Conservation (phyloP, 495 filamentous ascomycete genomes). For the Glarea lozoyensis region DNA sequence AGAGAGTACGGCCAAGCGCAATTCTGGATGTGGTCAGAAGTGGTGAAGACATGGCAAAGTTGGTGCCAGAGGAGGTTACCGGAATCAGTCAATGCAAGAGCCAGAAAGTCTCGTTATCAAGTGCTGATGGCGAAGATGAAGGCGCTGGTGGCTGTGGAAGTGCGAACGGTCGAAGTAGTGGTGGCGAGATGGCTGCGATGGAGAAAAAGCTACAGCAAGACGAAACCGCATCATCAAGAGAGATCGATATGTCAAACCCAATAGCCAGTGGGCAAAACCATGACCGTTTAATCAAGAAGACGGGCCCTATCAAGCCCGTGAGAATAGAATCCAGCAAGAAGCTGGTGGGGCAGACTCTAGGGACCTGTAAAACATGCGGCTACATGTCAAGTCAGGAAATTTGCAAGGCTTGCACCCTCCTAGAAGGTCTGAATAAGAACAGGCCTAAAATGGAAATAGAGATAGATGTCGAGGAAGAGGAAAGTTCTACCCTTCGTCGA, state of each 20-base stretch:
- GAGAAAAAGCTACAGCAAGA: conserved; percentile 66
- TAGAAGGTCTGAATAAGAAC: conserved; percentile 89
- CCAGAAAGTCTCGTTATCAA: conserved; percentile 24
- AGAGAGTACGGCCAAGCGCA: conserved; percentile 84
- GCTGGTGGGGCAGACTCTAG: conserved; percentile 60
- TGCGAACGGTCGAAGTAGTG: conserved; percentile 53
- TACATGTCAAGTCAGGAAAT: conserved; percentile 94
- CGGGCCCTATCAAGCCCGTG: conserved; percentile 17
- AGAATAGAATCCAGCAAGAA: conserved; percentile 17
- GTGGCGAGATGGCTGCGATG: conserved; percentile 90
- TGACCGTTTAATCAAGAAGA: conserved; percentile 15
- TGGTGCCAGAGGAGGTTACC: conserved; percentile 56
- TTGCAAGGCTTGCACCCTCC: conserved; percentile 86
- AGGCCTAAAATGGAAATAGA: conserved; percentile 68
- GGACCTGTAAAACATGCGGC: conserved; percentile 78
- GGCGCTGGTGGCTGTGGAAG: conserved; percentile 67
- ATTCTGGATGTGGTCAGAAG: conserved; percentile 92
- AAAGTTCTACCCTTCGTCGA: conserved; percentile 45
- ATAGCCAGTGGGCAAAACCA: conserved; percentile 10
- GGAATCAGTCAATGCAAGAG: conserved; percentile 23
- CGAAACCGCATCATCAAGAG: conserved; percentile 52
- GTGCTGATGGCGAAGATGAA: conserved; percentile 44
- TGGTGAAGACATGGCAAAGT: conserved; percentile 88
- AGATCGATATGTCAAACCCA: conserved; percentile 56
- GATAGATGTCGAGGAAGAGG: conserved; percentile 45